Base-by-base conservation (phyloP, 257 asterid genomes). In the Primulina tabacum region DNA sequence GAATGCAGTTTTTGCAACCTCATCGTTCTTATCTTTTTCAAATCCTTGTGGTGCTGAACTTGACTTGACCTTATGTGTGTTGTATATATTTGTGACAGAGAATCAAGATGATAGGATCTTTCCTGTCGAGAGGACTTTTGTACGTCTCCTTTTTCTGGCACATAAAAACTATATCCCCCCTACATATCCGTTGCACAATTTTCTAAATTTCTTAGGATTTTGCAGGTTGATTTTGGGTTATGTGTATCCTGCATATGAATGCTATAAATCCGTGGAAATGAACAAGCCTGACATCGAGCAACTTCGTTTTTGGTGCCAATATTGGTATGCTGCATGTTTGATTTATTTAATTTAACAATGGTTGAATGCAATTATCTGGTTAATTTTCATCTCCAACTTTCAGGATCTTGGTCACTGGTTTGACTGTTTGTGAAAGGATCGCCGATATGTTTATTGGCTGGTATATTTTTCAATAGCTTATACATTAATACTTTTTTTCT, bases 241-340 rank as follows among this genome's bases (percentile, higher is more conserved):
- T 80, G 90, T 86, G 60, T 93, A 90, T 81, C 97, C 98, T 61
- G 96, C 97, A 16, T 93, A 90, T 65, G 95, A 84, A 68, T 90
- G 98, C 84, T 90, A 56, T 69, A 93, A 93, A 82, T 76, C 92
- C 1, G 97, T 92, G 74, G 97, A 92, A 78, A 70, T 82, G 93
- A 92, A 92, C 78, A 92, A 87, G 74, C 96, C 97, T 20, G 92
- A 92, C 50, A 90, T 93, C 35, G 88, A 84, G 73, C 92, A 88
- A 73, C 97, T 92, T 67, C 92, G 85, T 29, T 92, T 90, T 80
- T 92, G 98, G 98, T 92, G 98, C 87, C 97, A 92, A 53, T 92
- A 92, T 64, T 92, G 98, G 98, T 92, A 84, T 69, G 32, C 28
- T 50, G 7, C 47, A 30, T 62, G 3, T 74, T 61, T 5, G 14